Evolutionary conservation across 768 basidiomycete species (phyloP).

Genomic region (Tylopilus subfusipes): DNA sequence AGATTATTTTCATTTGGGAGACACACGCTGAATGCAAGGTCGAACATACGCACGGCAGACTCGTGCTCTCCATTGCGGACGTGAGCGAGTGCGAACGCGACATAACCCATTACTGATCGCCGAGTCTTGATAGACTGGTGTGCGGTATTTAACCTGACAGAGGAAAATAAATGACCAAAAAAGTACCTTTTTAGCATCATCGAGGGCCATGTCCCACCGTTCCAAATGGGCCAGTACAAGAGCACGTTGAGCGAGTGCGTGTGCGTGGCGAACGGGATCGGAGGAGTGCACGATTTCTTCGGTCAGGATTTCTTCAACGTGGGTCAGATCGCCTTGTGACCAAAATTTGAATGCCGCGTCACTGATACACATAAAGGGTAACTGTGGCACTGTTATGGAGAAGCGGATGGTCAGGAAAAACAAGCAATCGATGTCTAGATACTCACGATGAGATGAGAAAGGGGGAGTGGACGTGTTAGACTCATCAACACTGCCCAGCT

Average conservation of each 20-base stretch:
- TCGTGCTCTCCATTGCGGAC: not conserved
- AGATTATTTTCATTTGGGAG: not conserved
- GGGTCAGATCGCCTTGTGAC: not conserved
- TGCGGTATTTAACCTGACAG: not conserved
- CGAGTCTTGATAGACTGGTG: not conserved
- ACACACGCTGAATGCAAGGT: not conserved
- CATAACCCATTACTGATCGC: not conserved
- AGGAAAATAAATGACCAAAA: not conserved
- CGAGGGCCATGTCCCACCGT: not conserved
- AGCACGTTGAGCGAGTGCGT: not conserved
- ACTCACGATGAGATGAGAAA: not conserved
- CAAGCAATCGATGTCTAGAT: not conserved
- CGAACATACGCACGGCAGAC: not conserved
- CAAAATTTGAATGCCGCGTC: not conserved
- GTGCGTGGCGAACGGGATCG: not conserved
- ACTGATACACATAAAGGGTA: not conserved
- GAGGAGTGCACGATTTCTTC: not conserved
- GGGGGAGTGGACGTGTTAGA: no score
- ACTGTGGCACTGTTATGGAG: not conserved
- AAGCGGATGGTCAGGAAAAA: not conserved
- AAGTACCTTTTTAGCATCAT: not conserved
- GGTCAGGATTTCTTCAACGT: not conserved
- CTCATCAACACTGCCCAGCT: not conserved
- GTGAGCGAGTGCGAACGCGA: not conserved
- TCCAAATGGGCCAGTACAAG: not conserved